Conservation (phyloP, 1,284 basidiomycete species). For the Rhodotorula sp. region DNA sequence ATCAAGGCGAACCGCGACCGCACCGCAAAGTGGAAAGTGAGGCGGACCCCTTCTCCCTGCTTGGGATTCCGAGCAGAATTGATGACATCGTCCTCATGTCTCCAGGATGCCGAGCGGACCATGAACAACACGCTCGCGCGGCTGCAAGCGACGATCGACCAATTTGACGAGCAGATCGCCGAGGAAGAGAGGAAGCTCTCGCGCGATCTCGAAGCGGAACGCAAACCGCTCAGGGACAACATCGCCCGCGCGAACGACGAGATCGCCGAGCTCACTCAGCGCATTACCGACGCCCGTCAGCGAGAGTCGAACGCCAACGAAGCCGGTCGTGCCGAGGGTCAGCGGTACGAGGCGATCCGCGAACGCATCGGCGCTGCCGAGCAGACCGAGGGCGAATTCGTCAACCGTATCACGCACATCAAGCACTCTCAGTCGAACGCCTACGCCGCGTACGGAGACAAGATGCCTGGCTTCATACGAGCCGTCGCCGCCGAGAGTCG, state of each 20-base stretch:
- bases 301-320: constrained; percentile 8
- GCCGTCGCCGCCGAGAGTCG: constrained; percentile 61
- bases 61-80: too few species aligned
- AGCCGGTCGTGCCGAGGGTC: not conserved
- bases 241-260: constrained; percentile 25
- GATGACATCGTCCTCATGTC: not conserved
- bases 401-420: constrained; percentile 12
- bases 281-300: not conserved
- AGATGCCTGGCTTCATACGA: constrained; percentile 54
- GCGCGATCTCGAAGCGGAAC: constrained; percentile 56
- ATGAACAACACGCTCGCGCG: constrained; percentile 21
- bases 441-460: constrained; percentile 52
- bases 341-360: constrained; percentile 7
- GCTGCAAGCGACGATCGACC: constrained; percentile 55
- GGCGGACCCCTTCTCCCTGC: constrained; percentile 19
- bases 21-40: constrained; percentile 56
- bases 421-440: constrained; percentile 55
- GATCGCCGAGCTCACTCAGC: not conserved
- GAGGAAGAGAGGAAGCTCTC: constrained; percentile 61
- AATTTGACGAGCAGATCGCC: constrained; percentile 58
- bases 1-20: constrained; percentile 55
- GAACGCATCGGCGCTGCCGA: constrained; percentile 5
- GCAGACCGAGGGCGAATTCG: not conserved
- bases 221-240: constrained; percentile 37
- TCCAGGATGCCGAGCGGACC: constrained; percentile 24